These are phyloP conservation scores for Yarrowia sp. DNA, from an alignment of 805 yeast species.

Conservation along the genomic window DNA sequence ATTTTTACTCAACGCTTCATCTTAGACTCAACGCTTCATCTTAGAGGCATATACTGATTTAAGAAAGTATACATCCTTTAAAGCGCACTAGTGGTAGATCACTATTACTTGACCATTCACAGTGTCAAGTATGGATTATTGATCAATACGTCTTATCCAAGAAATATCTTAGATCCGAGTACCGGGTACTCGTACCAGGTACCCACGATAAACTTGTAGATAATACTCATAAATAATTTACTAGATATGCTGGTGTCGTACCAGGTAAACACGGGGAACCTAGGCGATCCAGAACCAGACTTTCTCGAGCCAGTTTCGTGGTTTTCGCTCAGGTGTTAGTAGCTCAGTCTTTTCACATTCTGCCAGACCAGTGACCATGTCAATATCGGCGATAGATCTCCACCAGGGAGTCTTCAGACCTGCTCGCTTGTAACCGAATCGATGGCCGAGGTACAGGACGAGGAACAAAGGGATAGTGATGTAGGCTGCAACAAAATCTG, in stretches of 20 bases:
- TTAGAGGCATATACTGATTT: too few species aligned
- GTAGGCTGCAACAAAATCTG: conserved; percentile 69
- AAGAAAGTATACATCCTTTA: too few species aligned
- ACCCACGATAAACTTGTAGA: too few species aligned
- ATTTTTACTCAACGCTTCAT: too few species aligned
- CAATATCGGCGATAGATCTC: conserved; percentile 48
- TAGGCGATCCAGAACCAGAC: conserved; percentile 52
- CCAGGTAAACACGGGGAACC: background rate
- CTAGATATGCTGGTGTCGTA: background rate
- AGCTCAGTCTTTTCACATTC: conserved; percentile 52
- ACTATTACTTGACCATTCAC: too few species aligned
- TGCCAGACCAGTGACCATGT: conserved; percentile 57
- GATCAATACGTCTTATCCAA: too few species aligned
- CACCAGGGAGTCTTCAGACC: conserved; percentile 31
- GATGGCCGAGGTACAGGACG: conserved; percentile 57
- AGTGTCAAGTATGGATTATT: too few species aligned
- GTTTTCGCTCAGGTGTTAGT: conserved; percentile 39
- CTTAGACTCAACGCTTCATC: too few species aligned
- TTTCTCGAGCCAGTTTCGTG: conserved; percentile 42
- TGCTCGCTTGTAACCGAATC: conserved; percentile 42
- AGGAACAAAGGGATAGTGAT: conserved; percentile 59
- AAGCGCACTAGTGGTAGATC: too few species aligned
- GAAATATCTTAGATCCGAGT: too few species aligned
- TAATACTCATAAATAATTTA: background rate
- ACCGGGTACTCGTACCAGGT: too few species aligned